These are phyloP conservation scores for Tylopilus orsonianus DNA, from an alignment of 1,284 basidiomycete genomes.

Conservation along the genomic window DNA sequence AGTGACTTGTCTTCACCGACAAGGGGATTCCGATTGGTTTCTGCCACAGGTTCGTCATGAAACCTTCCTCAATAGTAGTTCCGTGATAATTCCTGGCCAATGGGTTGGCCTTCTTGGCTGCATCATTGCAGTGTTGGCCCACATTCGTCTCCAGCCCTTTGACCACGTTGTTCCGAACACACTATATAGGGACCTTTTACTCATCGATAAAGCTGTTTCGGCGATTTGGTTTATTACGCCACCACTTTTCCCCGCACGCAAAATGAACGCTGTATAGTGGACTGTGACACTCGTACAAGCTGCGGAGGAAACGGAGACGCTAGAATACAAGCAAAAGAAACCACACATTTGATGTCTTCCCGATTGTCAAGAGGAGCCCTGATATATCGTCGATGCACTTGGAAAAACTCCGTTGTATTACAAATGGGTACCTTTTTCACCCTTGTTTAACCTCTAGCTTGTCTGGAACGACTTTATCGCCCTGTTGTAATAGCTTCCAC, in stretches of 20 bases:
- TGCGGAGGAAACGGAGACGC: constrained; percentile 5
- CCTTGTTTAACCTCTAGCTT: constrained; percentile 1
- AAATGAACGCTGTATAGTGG: background rate
- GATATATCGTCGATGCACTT: constrained; percentile 1
- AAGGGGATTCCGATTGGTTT: constrained; percentile 4
- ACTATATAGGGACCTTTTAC: constrained; percentile 5
- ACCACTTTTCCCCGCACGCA: constrained; percentile 1
- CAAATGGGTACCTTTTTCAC: background rate
- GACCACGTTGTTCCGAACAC: constrained; percentile 6
- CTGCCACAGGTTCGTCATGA: constrained; percentile 24
- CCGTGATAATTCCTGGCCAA: constrained; percentile 14
- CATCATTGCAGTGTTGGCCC: constrained; percentile 2
- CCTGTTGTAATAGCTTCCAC: background rate
- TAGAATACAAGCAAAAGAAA: constrained; percentile 10
- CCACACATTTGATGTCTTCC: constrained; percentile 1
- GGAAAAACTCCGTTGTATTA: constrained; percentile 21
- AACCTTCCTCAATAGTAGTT: constrained; percentile 1
- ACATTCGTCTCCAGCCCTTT: constrained; percentile 9
- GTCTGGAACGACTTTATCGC: background rate
- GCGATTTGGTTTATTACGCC: constrained; percentile 13
- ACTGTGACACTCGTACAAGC: background rate
- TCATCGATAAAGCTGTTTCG: constrained; percentile 24
- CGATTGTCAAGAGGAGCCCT: constrained; percentile 4
- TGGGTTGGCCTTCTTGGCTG: constrained; percentile 12
- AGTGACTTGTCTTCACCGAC: constrained; percentile 5